Evolutionary conservation across 495 filamentous ascomycete genomes (phyloP).

Genomic region (Penicillium daleae): DNA sequence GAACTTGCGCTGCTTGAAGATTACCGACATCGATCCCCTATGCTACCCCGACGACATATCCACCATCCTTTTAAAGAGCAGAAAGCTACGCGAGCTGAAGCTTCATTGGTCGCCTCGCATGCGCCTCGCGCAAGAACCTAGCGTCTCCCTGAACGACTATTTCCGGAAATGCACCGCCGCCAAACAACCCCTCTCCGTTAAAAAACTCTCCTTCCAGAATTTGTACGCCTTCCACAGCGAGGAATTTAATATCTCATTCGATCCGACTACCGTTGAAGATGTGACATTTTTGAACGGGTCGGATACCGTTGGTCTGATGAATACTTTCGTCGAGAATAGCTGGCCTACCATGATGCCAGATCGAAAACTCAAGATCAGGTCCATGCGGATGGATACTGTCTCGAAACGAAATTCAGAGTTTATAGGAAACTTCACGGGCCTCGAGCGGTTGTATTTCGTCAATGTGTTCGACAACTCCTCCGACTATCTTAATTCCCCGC

Average conservation of each 20-base stretch:
- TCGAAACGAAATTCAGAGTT: slow-evolving; percentile 48
- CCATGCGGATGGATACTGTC: slow-evolving; percentile 45
- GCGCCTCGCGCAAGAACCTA: slow-evolving; percentile 60
- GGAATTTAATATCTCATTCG: slow-evolving; percentile 45
- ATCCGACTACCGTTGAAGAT: slow-evolving; percentile 48
- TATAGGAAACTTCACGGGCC: slow-evolving; percentile 38
- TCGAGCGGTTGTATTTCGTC: slow-evolving; percentile 53
- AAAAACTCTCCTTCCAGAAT: slow-evolving; percentile 58
- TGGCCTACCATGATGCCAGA: slow-evolving; percentile 45
- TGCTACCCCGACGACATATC: slow-evolving; percentile 69
- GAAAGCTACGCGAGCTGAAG: slow-evolving; percentile 56
- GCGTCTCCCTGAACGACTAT: slow-evolving; percentile 55
- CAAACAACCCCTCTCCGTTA: slow-evolving; percentile 48
- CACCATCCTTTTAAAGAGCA: slow-evolving; percentile 54
- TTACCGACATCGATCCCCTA: slow-evolving; percentile 64
- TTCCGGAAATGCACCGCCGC: slow-evolving; percentile 57
- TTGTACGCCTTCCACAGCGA: slow-evolving; percentile 57
- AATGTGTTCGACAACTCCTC: slow-evolving; percentile 36
- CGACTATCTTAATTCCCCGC: slow-evolving; percentile 37
- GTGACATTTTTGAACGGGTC: slow-evolving; percentile 56
- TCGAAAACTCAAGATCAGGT: slow-evolving; percentile 37
- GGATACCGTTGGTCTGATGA: slow-evolving; percentile 42
- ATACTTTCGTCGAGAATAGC: slow-evolving; percentile 58
- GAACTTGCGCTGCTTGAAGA: slow-evolving; percentile 54
- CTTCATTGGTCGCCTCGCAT: slow-evolving; percentile 67